Evolutionary conservation across 352 stramenopile species (phyloP).

Genomic region (Globisporangium yorkense): DNA sequence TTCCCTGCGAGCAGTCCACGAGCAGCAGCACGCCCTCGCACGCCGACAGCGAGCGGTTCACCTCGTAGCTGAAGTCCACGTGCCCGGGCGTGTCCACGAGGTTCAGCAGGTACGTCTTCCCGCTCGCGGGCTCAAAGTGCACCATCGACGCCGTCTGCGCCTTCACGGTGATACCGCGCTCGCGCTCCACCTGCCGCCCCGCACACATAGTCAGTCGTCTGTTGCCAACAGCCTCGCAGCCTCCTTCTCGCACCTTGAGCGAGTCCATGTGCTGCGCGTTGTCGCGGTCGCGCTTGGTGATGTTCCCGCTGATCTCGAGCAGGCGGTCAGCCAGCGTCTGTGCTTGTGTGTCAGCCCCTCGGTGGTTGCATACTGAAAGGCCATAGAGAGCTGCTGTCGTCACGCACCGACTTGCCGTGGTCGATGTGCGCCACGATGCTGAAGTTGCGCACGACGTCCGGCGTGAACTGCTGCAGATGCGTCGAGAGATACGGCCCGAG

Average conservation of each 20-base stretch:
- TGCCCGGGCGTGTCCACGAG: slow-evolving; percentile 97
- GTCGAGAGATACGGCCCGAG: slow-evolving; percentile 58
- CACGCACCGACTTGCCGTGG: slow-evolving; percentile 85
- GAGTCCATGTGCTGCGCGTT: slow-evolving; percentile 89
- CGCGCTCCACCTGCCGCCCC: slow-evolving; percentile 86
- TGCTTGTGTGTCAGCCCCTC: neutral
- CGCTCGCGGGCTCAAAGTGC: slow-evolving; percentile 58
- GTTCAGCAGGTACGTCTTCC: slow-evolving; percentile 92
- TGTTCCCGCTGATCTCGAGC: slow-evolving; percentile 88
- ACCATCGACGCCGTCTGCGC: slow-evolving; percentile 96
- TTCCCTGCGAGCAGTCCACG: slow-evolving; percentile 96
- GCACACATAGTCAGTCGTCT: too few species aligned
- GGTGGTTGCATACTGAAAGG: neutral
- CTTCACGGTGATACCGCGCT: slow-evolving; percentile 99
- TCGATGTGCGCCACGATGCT: slow-evolving; percentile 91
- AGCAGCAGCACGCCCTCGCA: slow-evolving; percentile 98
- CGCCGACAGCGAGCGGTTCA: slow-evolving; percentile 92
- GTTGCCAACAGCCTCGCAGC: too few species aligned
- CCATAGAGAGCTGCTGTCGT: neutral
- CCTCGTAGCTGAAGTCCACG: slow-evolving; percentile 98
- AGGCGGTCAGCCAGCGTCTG: slow-evolving; percentile 88
- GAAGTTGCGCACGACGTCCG: slow-evolving; percentile 86
- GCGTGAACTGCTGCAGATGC: slow-evolving; percentile 51
- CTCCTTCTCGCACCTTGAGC: slow-evolving; percentile 44
- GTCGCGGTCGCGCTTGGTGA: slow-evolving; percentile 78